phyloP scores from a whole-genome alignment of 331 rosid species.

The Quercus phellos region DNA sequence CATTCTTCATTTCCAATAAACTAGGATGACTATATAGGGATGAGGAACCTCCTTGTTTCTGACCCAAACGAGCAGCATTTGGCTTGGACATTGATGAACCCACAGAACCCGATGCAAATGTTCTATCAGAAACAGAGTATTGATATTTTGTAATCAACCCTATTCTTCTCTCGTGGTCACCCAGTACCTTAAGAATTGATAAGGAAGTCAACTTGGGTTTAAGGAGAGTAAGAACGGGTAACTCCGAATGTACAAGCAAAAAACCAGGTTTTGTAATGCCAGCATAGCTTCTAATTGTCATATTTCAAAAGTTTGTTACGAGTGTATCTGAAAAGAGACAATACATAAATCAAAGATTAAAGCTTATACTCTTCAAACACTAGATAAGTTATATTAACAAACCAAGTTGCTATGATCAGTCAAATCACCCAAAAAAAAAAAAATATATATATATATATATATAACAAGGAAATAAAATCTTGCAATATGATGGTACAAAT shows the following conservation, averaged over 20 bases:
- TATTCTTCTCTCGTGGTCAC: constrained; percentile 35
- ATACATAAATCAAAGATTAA: background rate
- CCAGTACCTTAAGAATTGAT: constrained; percentile 35
- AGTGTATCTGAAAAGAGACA: constrained; percentile 35
- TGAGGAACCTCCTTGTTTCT: constrained; percentile 45
- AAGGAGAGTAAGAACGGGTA: constrained; percentile 43
- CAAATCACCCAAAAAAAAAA: background rate
- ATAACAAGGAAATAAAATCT: background rate
- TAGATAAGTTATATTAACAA: background rate
- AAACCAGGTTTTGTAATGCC: constrained; percentile 55
- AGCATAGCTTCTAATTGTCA: constrained; percentile 47
- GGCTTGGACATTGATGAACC: constrained; percentile 29
- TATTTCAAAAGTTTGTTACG: constrained; percentile 24
- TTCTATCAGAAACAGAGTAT: constrained; percentile 50
- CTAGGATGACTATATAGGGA: constrained; percentile 73
- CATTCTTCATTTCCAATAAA: constrained; percentile 74
- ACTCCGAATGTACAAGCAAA: constrained; percentile 44
- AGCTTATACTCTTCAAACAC: background rate
- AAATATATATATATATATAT: background rate
- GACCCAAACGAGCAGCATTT: constrained; percentile 24
- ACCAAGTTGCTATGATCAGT: background rate
- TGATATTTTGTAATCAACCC: constrained; percentile 43
- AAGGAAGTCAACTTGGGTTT: constrained; percentile 40
- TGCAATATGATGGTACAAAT: background rate
- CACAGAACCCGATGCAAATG: constrained; percentile 25